phyloP scores from a whole-genome alignment of 148 eudicot species.

The Cornus kousa region DNA sequence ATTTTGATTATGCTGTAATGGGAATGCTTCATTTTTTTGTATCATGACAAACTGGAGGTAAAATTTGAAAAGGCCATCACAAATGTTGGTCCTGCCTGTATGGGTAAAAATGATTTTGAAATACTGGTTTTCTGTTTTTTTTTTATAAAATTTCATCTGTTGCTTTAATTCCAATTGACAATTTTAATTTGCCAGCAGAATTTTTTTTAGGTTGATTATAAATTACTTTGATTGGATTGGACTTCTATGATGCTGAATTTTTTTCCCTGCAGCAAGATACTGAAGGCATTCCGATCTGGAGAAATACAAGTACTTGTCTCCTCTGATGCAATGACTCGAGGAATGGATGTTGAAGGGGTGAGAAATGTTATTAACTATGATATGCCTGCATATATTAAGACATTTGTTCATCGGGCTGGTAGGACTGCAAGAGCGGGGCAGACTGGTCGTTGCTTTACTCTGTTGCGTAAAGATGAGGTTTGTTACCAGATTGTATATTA shows the following conservation, averaged over 20 bases:
- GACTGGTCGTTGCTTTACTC: constrained; percentile 80
- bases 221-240: not conserved
- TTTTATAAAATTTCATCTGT: not conserved
- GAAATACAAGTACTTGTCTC: constrained; percentile 72
- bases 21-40: not conserved
- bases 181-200: not conserved
- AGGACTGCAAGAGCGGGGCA: constrained; percentile 97
- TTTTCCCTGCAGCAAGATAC: constrained; percentile 55
- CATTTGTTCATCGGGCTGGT: constrained; percentile 94
- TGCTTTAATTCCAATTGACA: not conserved
- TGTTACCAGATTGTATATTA: constrained; percentile 7
- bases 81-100: too few relatives aligned
- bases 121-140: not conserved
- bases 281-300: constrained; percentile 72
- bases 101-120: not conserved
- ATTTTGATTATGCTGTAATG: not conserved
- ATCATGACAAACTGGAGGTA: constrained; percentile 1
- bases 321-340: constrained; percentile 94
- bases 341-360: constrained; percentile 98
- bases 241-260: not conserved
- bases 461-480: constrained; percentile 77
- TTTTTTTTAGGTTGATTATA: not conserved
- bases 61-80: too few relatives aligned
- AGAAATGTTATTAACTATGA: constrained; percentile 87
- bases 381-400: constrained; percentile 70